Percentiles rank a stretch among this genome's conserved stretches.
These are phyloP conservation scores for Erodium maritimum DNA, from an alignment of 345 rosid genomes.

Conservation along the genomic window DNA sequence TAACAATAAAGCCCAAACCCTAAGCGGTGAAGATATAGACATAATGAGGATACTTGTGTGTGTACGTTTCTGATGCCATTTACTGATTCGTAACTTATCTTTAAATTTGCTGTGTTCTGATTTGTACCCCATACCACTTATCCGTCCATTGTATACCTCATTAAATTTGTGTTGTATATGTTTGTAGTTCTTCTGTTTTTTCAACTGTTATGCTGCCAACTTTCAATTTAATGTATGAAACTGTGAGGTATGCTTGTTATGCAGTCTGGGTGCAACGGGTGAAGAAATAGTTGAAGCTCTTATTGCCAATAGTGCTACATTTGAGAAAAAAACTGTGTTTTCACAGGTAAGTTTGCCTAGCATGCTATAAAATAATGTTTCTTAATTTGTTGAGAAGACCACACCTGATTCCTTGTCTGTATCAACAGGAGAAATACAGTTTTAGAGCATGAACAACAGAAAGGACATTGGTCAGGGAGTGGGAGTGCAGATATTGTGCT, in stretches of 20 bases:
- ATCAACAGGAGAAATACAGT: conserved; percentile 72
- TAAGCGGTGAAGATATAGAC: conserved; percentile 73
- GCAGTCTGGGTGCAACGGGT: conserved; percentile 84
- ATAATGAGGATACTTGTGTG: conserved; percentile 32
- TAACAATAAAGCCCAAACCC: conserved; percentile 71
- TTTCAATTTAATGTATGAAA: background rate
- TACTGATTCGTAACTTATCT: background rate
- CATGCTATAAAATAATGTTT: background rate
- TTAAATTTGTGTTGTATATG: background rate
- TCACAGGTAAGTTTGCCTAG: conserved; percentile 45
- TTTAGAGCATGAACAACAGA: too few species aligned
- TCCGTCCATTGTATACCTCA: background rate
- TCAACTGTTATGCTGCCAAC: background rate
- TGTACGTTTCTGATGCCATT: background rate
- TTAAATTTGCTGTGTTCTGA: background rate
- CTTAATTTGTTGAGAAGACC: background rate
- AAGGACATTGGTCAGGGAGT: too few species aligned
- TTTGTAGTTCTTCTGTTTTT: background rate
- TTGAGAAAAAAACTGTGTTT: conserved; percentile 67
- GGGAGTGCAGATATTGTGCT: too few species aligned
- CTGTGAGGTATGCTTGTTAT: conserved; percentile 2
- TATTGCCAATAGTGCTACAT: conserved; percentile 82
- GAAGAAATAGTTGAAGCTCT: conserved; percentile 82
- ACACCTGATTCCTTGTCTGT: conserved; percentile 6
- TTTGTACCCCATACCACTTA: background rate